These are phyloP conservation scores for Suhomyces sp. DNA, from an alignment of 805 yeast species.

Conservation along the genomic window DNA sequence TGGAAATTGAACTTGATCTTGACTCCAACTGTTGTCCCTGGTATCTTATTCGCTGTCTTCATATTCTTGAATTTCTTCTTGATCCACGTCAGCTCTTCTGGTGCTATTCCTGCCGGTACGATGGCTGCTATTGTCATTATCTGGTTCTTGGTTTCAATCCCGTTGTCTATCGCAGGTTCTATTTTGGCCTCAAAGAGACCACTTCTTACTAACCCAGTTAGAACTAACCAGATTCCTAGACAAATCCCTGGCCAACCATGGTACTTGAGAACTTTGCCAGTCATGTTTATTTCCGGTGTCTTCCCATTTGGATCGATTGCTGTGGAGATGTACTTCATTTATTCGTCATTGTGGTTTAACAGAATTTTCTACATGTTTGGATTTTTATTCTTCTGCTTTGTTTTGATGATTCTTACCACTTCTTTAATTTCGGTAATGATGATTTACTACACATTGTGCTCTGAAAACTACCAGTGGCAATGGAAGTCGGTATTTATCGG, in stretches of 20 bases:
- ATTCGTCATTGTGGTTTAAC: slow-evolving; percentile 90
- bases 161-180: slow-evolving; percentile 83
- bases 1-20: slow-evolving; percentile 85
- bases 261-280: slow-evolving; percentile 67
- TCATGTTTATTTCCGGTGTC: slow-evolving; percentile 77
- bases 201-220: slow-evolving; percentile 67
- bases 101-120: slow-evolving; percentile 92
- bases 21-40: slow-evolving; percentile 88
- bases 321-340: slow-evolving; percentile 90
- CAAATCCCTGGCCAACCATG: slow-evolving; percentile 92
- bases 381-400: slow-evolving; percentile 82
- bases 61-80: slow-evolving; percentile 78
- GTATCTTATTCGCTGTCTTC: slow-evolving; percentile 61
- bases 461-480: slow-evolving; percentile 96
- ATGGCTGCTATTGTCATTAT: slow-evolving; percentile 75
- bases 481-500: slow-evolving; percentile 89
- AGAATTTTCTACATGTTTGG: slow-evolving; percentile 97
- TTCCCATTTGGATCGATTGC: slow-evolving; percentile 95
- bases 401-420: slow-evolving; percentile 81
- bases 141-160: slow-evolving; percentile 86
- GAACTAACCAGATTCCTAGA: slow-evolving; percentile 93
- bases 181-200: slow-evolving; percentile 67
- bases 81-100: slow-evolving; percentile 76
- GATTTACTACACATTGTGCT: slow-evolving; percentile 79
- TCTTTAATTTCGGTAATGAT: slow-evolving; percentile 76